These are phyloP conservation scores for Pestalotiopsis sp. DNA, from an alignment of 2,329 filamentous ascomycete species.

Conservation along the genomic window DNA sequence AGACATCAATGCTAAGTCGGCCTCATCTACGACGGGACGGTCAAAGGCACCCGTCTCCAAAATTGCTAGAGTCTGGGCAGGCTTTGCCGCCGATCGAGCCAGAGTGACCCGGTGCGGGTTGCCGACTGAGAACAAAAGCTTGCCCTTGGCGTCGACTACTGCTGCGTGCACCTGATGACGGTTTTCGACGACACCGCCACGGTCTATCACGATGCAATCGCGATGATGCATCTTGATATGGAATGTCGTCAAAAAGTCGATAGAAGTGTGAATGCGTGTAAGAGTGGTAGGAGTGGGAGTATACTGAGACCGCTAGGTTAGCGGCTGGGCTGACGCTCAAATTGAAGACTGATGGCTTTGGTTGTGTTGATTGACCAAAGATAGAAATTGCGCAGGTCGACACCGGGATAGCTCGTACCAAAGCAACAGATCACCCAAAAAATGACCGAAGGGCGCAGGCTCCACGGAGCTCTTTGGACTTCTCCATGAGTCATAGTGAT, in stretches of 20 bases:
- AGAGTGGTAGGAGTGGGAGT: background rate
- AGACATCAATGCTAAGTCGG: conserved; percentile 47
- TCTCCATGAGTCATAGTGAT: too few species aligned
- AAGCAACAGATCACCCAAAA: too few species aligned
- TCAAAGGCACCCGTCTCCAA: conserved; percentile 42
- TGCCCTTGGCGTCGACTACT: conserved; percentile 38
- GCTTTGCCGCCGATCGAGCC: conserved; percentile 47
- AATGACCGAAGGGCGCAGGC: too few species aligned
- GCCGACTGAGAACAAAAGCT: conserved; percentile 40
- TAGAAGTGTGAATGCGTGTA: background rate
- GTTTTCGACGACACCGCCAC: conserved; percentile 44
- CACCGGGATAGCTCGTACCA: too few species aligned
- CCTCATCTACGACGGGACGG: conserved; percentile 36
- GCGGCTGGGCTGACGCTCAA: background rate
- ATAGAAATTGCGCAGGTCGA: background rate
- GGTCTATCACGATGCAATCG: conserved; percentile 36
- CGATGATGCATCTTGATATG: background rate
- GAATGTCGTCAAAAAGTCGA: background rate
- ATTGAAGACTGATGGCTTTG: background rate
- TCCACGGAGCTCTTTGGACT: too few species aligned
- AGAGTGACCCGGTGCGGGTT: conserved; percentile 43
- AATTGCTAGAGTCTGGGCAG: conserved; percentile 44
- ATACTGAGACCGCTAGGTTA: background rate
- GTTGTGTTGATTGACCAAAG: background rate
- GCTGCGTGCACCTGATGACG: conserved; percentile 44